phyloP scores from a whole-genome alignment of 805 yeast species.

The Wickerhamomyces bovis region DNA sequence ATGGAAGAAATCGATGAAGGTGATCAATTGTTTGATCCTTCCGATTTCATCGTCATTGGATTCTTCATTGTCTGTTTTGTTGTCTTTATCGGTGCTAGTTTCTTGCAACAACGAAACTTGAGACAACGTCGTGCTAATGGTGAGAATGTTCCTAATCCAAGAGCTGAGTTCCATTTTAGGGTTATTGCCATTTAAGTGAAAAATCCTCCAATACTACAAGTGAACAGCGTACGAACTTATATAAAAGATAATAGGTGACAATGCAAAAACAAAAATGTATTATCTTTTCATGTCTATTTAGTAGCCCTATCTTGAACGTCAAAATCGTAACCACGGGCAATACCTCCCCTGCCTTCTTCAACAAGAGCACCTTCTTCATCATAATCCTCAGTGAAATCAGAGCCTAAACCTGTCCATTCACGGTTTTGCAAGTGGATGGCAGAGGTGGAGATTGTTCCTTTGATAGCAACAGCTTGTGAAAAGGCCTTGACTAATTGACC shows the following conservation, averaged over 20 bases:
- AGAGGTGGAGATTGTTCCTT: constrained; percentile 82
- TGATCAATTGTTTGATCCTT: not conserved
- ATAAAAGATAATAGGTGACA: too few species aligned
- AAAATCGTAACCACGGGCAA: constrained; percentile 78
- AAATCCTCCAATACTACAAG: too few species aligned
- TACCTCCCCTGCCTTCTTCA: constrained; percentile 80
- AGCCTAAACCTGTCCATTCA: constrained; percentile 87
- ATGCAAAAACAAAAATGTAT: too few species aligned
- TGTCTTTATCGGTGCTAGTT: constrained; percentile 5
- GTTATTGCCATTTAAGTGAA: constrained; percentile 12
- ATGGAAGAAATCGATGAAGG: not conserved
- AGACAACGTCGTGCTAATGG: constrained; percentile 9
- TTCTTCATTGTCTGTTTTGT: not conserved
- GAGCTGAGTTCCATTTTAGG: constrained; percentile 16
- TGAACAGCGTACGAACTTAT: too few species aligned
- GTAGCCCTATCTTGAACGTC: constrained; percentile 22
- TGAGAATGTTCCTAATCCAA: constrained; percentile 3
- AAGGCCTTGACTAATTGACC: constrained; percentile 47
- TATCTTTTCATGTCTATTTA: not conserved
- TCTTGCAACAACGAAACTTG: constrained; percentile 11
- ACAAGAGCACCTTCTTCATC: constrained; percentile 64
- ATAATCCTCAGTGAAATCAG: constrained; percentile 50
- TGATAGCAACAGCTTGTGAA: constrained; percentile 55
- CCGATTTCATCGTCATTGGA: not conserved
- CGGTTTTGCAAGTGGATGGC: constrained; percentile 69